Percentiles rank a stretch among this genome's conserved stretches.
Evolutionary conservation across 2,329 filamentous ascomycete species (phyloP).

Genomic region (Exophiala aquamarina): DNA sequence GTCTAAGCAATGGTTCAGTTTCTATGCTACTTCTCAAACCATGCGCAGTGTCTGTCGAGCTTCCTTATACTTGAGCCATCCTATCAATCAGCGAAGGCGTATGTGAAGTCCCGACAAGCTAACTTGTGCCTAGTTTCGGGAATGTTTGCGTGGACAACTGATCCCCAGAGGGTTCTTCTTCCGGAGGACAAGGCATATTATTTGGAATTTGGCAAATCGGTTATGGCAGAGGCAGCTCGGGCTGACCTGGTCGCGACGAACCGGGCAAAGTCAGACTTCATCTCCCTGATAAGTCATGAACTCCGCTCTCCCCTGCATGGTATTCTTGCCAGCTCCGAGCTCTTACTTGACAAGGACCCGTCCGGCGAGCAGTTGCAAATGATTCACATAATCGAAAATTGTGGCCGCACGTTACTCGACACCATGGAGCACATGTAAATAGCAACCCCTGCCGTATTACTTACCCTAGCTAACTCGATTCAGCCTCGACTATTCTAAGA

Average conservation of each 20-base stretch:
- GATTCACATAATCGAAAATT: conserved; percentile 50
- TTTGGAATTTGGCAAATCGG: conserved; percentile 40
- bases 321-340: conserved; percentile 50
- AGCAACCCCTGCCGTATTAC: too few relatives aligned
- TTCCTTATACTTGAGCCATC: too few relatives aligned
- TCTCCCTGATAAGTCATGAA: conserved; percentile 55
- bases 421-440: conserved; percentile 45
- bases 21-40: too few relatives aligned
- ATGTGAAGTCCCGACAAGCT: too few relatives aligned
- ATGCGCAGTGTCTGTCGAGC: too few relatives aligned
- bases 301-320: conserved; percentile 50
- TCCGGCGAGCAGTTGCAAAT: conserved; percentile 44
- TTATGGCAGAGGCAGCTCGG: conserved; percentile 43
- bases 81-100: too few relatives aligned
- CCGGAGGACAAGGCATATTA: too few relatives aligned
- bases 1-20: too few relatives aligned
- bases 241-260: conserved; percentile 45
- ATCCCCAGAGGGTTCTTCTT: too few relatives aligned
- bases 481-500: conserved; percentile 39
- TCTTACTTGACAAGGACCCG: conserved; percentile 46
- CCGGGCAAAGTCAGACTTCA: conserved; percentile 52
- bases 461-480: too few relatives aligned
- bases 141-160: too few relatives aligned
- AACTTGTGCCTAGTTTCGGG: too few relatives aligned
- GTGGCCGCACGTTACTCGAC: conserved; percentile 52